These are phyloP conservation scores for Trichoderma koningiopsis DNA, from an alignment of 2,329 filamentous ascomycete species.

Conservation along the genomic window DNA sequence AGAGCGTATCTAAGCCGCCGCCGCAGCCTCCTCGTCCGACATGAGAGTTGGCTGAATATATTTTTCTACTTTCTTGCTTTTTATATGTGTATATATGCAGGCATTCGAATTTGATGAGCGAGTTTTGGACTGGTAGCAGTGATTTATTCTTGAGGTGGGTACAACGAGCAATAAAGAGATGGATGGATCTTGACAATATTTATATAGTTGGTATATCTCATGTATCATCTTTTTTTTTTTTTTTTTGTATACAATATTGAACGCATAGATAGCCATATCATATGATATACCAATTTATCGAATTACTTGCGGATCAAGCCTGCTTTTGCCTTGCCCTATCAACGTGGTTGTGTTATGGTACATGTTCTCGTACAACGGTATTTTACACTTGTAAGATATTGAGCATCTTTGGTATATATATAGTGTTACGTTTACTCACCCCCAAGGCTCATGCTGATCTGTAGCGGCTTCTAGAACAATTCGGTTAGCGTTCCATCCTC, in stretches of 20 bases:
- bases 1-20: slow-evolving; percentile 21
- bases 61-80: neutral
- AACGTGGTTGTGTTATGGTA: neutral
- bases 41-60: neutral
- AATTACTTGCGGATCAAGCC: neutral
- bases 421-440: too few species aligned
- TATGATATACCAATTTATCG: neutral
- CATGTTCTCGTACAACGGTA: neutral
- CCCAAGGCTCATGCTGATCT: neutral
- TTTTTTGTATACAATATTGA: neutral
- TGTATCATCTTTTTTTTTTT: neutral
- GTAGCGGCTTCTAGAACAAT: neutral
- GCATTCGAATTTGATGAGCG: neutral
- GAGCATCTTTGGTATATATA: too few species aligned
- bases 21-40: slow-evolving; percentile 20
- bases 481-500: neutral
- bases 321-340: neutral
- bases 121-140: neutral
- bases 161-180: neutral
- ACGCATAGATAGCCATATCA: neutral
- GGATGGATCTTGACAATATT: neutral
- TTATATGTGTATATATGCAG: neutral
- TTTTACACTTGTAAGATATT: neutral
- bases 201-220: neutral
- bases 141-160: neutral